Evolutionary conservation across 768 basidiomycete species (phyloP).

Genomic region (Leccinum pellstonianum): DNA sequence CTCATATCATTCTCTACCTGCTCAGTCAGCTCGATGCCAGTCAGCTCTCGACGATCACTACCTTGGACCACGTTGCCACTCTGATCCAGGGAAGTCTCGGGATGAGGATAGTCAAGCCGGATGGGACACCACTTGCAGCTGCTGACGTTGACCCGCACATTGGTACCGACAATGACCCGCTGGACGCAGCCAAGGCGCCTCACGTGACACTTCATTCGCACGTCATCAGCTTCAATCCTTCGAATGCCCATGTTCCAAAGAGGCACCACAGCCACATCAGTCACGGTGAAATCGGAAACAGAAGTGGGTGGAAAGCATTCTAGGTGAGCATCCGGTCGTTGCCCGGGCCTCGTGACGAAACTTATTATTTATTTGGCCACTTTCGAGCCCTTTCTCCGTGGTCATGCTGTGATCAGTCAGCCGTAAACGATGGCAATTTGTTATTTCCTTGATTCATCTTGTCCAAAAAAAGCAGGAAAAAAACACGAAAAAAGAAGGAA

Average conservation of each 20-base stretch:
- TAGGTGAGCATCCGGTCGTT: background rate
- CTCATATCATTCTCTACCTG: slow-evolving; percentile 13
- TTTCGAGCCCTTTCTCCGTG: background rate
- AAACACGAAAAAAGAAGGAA: too few species aligned
- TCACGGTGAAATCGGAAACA: slow-evolving; percentile 4
- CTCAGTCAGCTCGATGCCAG: background rate
- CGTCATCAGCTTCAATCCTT: background rate
- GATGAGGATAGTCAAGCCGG: slow-evolving; percentile 12
- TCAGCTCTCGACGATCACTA: slow-evolving; percentile 2
- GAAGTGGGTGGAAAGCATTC: background rate
- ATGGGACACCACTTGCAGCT: slow-evolving; percentile 11
- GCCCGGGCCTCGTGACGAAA: too few species aligned
- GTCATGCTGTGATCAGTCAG: too few species aligned
- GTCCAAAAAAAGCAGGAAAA: too few species aligned
- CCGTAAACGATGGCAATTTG: too few species aligned
- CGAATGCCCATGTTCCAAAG: background rate
- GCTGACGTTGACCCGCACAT: background rate
- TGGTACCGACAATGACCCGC: background rate
- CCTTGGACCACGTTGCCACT: background rate
- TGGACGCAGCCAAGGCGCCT: slow-evolving; percentile 12
- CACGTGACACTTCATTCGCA: slow-evolving; percentile 17
- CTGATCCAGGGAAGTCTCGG: slow-evolving; percentile 13
- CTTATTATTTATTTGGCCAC: background rate
- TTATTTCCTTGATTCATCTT: too few species aligned
- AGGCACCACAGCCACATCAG: background rate